Conservation (phyloP, 768 basidiomycete genomes). For the Suillus bovinus region DNA sequence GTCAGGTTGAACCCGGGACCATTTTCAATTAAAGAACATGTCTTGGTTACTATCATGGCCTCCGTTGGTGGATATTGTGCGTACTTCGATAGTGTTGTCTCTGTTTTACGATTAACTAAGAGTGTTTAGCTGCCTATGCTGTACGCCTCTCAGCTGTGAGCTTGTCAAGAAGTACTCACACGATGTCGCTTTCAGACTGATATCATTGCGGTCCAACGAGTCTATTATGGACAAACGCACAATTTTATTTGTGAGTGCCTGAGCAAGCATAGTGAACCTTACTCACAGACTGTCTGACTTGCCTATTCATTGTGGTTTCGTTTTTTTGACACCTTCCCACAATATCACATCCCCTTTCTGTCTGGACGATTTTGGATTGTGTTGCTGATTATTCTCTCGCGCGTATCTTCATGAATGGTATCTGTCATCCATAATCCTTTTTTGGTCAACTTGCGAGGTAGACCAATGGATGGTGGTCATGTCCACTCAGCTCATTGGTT, state of each 20-base stretch:
- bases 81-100: slow-evolving; percentile 6
- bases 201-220: slow-evolving; percentile 70
- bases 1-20: slow-evolving; percentile 69
- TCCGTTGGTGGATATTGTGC: slow-evolving; percentile 39
- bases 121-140: slow-evolving; percentile 46
- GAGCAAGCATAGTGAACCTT: slow-evolving; percentile 11
- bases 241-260: slow-evolving; percentile 46
- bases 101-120: slow-evolving; percentile 7
- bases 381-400: background rate
- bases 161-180: background rate
- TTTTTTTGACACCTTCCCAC: background rate
- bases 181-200: slow-evolving; percentile 46
- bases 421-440: background rate
- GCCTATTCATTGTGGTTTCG: background rate
- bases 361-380: background rate
- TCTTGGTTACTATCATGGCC: slow-evolving; percentile 70
- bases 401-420: background rate
- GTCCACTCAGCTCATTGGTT: slow-evolving; percentile 73
- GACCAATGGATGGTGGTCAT: slow-evolving; percentile 64
- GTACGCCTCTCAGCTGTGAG: slow-evolving; percentile 15
- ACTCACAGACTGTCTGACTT: slow-evolving; percentile 10
- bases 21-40: slow-evolving; percentile 74
- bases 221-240: slow-evolving; percentile 61
- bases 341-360: background rate
- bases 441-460: slow-evolving; percentile 13